A percentile compares a stretch with the other conserved stretches of the same genome.
Conservation (phyloP, 371 early-diverging fungal species). For the Mucor piriformis region DNA sequence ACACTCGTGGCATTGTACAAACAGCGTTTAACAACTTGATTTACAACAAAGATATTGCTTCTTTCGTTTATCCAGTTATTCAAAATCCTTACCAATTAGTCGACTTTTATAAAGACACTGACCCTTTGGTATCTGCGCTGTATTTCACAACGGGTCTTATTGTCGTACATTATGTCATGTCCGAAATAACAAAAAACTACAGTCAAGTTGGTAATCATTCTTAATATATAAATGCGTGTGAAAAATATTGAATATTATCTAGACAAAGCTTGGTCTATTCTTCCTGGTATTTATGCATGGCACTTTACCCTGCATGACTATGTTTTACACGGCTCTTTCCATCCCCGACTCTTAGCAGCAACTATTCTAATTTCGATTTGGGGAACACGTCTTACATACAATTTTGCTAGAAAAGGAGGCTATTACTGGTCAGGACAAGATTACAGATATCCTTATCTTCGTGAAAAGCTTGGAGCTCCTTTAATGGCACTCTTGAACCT, state of each 20-base stretch:
- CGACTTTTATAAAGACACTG: constrained; percentile 14
- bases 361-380: constrained; percentile 66
- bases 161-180: constrained; percentile 30
- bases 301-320: constrained; percentile 60
- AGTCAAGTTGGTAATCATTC: constrained; percentile 52
- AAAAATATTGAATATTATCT: constrained; percentile 2
- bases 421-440: constrained; percentile 76
- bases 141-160: constrained; percentile 16
- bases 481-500: constrained; percentile 77
- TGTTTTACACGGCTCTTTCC: constrained; percentile 23
- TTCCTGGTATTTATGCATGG: constrained; percentile 65
- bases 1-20: constrained; percentile 6
- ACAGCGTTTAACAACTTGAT: background rate
- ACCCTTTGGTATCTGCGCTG: constrained; percentile 32
- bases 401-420: constrained; percentile 82
- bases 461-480: constrained; percentile 35
- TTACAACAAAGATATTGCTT: constrained; percentile 2
- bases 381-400: constrained; percentile 81
- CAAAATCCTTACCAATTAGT: background rate
- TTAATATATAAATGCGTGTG: no score
- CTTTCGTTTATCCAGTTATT: background rate
- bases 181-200: constrained; percentile 45
- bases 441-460: constrained; percentile 72
- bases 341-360: constrained; percentile 56
- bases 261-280: constrained; percentile 75